phyloP scores from a whole-genome alignment of 2,329 filamentous ascomycete genomes.

The Verticillium albo-atrum region DNA sequence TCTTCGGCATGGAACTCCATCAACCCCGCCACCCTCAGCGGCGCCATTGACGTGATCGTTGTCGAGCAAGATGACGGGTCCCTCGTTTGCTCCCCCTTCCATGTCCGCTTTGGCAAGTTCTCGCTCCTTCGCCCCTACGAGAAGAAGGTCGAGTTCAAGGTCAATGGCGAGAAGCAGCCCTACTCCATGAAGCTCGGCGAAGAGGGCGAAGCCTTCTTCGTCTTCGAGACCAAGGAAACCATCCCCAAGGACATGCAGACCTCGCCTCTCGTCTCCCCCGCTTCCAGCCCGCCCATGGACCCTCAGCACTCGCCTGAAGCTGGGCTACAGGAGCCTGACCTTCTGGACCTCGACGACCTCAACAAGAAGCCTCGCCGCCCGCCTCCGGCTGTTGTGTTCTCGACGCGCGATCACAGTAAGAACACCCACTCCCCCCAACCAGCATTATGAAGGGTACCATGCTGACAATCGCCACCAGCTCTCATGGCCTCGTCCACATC shows the following conservation, averaged over 20 bases:
- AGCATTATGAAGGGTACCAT: neutral
- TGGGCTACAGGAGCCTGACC: slow-evolving; percentile 63
- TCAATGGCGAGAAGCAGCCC: slow-evolving; percentile 87
- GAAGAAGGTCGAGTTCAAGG: slow-evolving; percentile 97
- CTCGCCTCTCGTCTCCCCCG: slow-evolving; percentile 86
- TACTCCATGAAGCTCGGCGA: slow-evolving; percentile 99
- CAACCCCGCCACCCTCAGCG: slow-evolving; percentile 94
- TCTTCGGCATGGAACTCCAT: slow-evolving; percentile 99
- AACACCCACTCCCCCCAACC: neutral
- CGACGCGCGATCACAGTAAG: slow-evolving; percentile 15
- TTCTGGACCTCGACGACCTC: slow-evolving; percentile 58
- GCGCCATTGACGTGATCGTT: slow-evolving; percentile 97
- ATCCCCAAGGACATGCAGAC: slow-evolving; percentile 95
- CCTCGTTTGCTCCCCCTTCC: slow-evolving; percentile 91
- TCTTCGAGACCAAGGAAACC: slow-evolving; percentile 89
- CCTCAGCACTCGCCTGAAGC: slow-evolving; percentile 36
- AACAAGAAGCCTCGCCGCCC: slow-evolving; percentile 37
- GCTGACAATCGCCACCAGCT: neutral
- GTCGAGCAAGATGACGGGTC: slow-evolving; percentile 92
- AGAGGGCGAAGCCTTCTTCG: slow-evolving; percentile 96
- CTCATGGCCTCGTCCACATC: slow-evolving; percentile 28
- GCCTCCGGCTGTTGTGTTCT: slow-evolving; percentile 36
- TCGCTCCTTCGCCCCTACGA: slow-evolving; percentile 90
- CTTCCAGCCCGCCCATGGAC: slow-evolving; percentile 71
- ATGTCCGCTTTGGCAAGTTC: slow-evolving; percentile 98